Evolutionary conservation across 2,329 filamentous ascomycete genomes (phyloP).

Genomic region (Phaeosphaeria sp.): DNA sequence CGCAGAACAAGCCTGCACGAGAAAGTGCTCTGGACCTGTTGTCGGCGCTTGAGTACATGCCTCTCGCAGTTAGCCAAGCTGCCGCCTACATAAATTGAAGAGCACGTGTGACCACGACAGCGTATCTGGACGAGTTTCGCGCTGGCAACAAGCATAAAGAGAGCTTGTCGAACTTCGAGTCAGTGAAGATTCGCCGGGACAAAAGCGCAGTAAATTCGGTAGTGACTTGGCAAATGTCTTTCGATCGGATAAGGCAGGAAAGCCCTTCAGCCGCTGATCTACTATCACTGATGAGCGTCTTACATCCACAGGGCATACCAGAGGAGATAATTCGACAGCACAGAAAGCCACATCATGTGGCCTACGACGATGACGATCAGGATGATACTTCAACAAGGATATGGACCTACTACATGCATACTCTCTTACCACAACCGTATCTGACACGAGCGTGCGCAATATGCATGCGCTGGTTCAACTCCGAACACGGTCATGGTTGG

Average conservation of each 20-base stretch:
- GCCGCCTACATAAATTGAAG: conserved; percentile 38
- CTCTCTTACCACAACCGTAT: conserved; percentile 11
- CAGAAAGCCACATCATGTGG: conserved; percentile 12
- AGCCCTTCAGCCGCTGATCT: conserved; percentile 49
- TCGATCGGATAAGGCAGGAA: conserved; percentile 42
- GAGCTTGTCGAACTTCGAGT: conserved; percentile 30
- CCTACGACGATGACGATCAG: background rate
- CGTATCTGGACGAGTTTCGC: conserved; percentile 51
- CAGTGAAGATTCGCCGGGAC: conserved; percentile 43
- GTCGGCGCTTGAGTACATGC: conserved; percentile 20
- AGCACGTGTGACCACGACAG: conserved; percentile 13
- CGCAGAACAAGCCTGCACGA: conserved; percentile 8
- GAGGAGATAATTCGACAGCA: conserved; percentile 14
- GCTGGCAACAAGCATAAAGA: conserved; percentile 36
- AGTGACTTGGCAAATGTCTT: conserved; percentile 42
- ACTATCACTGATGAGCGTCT: conserved; percentile 57
- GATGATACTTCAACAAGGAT: conserved; percentile 18
- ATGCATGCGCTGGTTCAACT: conserved; percentile 27
- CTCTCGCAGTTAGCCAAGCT: conserved; percentile 44
- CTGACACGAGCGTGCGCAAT: conserved; percentile 6
- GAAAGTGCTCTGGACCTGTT: conserved; percentile 9
- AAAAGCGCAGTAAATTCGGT: conserved; percentile 44
- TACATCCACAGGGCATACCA: conserved; percentile 53
- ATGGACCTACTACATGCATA: conserved; percentile 20
- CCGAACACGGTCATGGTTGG: conserved; percentile 21